Base-by-base conservation (phyloP, 2,329 filamentous ascomycete species). In the Talaromyces rugulosus region DNA sequence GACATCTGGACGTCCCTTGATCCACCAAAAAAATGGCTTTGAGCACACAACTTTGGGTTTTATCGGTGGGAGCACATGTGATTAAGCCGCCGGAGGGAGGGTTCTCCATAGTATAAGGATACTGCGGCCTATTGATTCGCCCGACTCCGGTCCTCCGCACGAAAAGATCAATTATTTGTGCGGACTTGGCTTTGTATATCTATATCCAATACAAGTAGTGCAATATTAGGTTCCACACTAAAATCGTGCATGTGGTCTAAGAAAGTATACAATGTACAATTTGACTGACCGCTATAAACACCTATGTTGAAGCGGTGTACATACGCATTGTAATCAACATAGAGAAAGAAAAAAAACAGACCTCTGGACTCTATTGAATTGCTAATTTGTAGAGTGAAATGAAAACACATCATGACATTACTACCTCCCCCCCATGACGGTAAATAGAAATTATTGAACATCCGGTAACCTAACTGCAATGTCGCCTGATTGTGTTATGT, bases 401-500 rank as follows among this genome's bases (percentile, higher is more conserved):
- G 14, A 55, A 55, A 55, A 23, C 23, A n/a, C 33, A 36, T 31
- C 52, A 36, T 55, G 52, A 33, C 52, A 55, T 55, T 55, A 55
- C 33, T 33, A 23, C 23, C 11, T 16, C 52, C 31, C n/a, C n/a
- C 14, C 12, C 33, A 62, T 58, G 67, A 66, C 23, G 18, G 44
- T 11, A 47, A 18, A 27, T 18, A 42, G 14, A 27, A 60, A 71
- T 84, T 82, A 92, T 78, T 90, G 89, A 65, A 89, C 90, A 75
- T 98, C 94, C n/a, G 94, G 94, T 77, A 98, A 83, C 70, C 94
- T 86, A 64, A 98, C 93, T 30, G 94, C 92, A 74, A 98, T 98
- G 75, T 98, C 94, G 67, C 94, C 94, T 14, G 92, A 96, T 78
- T 98, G 95, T 66, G 94, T 99, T 73, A 99, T 99, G 79, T 99